A percentile compares a stretch with the other conserved stretches of the same genome.
Evolutionary conservation across 2,329 filamentous ascomycete genomes (phyloP).

Genomic region (Lithohypha guttulata): DNA sequence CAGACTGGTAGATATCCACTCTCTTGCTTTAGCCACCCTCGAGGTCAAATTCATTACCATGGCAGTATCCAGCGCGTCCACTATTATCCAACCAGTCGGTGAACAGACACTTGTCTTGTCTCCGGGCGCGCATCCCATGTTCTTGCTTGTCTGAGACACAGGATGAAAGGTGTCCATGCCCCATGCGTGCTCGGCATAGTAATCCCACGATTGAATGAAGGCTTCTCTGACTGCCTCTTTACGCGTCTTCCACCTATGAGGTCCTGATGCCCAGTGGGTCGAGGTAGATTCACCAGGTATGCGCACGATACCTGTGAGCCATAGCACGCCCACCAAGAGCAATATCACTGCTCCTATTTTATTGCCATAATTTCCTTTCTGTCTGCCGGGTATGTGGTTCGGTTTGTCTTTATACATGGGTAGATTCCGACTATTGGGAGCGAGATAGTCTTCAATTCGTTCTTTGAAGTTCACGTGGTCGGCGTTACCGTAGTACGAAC

Average conservation of each 20-base stretch:
- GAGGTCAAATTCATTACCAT: constrained; percentile 97
- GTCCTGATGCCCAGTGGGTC: constrained; percentile 21
- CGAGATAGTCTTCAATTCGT: neutral
- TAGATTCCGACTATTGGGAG: constrained; percentile 41
- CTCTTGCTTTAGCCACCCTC: constrained; percentile 68
- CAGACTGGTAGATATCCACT: constrained; percentile 75
- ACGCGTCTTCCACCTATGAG: constrained; percentile 61
- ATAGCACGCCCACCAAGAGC: neutral
- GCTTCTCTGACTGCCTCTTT: constrained; percentile 76
- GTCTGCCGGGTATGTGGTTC: constrained; percentile 49
- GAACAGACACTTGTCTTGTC: neutral
- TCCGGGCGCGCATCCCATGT: constrained; percentile 72
- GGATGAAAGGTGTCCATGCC: constrained; percentile 88
- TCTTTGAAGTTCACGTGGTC: constrained; percentile 7
- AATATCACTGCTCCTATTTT: constrained; percentile 14
- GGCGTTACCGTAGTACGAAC: neutral
- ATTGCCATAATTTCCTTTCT: constrained; percentile 23
- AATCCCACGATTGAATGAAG: constrained; percentile 84
- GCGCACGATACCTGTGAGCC: constrained; percentile 3
- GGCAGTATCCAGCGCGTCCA: constrained; percentile 89
- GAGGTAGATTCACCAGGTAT: constrained; percentile 22
- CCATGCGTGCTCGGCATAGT: constrained; percentile 89
- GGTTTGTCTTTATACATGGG: constrained; percentile 99
- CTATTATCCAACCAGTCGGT: constrained; percentile 85
- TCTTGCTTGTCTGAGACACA: constrained; percentile 61